Base-by-base conservation (phyloP, 306 rosid species). In the Vigna mungo region DNA sequence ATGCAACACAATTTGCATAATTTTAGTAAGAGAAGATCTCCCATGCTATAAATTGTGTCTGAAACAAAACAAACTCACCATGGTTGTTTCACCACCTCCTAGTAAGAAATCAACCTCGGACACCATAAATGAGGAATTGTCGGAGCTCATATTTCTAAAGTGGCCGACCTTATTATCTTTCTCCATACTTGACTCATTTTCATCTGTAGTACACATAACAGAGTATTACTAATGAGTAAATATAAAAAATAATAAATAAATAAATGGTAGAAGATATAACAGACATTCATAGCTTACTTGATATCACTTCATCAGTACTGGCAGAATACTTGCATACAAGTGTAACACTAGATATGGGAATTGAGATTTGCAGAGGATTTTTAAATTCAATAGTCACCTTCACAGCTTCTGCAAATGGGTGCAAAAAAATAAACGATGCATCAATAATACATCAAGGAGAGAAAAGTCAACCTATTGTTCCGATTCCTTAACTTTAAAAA, bases 351-450 rank as follows among this genome's bases (percentile, higher is more conserved):
- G 99, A 92, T 73, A 92, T 68, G 20, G 88, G 88, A 72, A 96
- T 80, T 21, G 96, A 77, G 74, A 96, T 92, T 87, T 92, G 97
- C 83, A 96, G 86, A 55, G 99, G 98, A 65, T 96, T 96, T 82
- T 68, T 88, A 30, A 96, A 89, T 85, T 89, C 93, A 12, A 95
- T 86, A 84, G 85, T 93, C 85, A 96, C 90, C 80, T 78, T 92
- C 83, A 96, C 94, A 12, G 86, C 90, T 82, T 96, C 99, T 96
- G 93, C 80, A 87, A 77, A 76, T 74, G 86, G 70, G 78, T 80
- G 66, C 77, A 69, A 65, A 76, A 51, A 65, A 48, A 56, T 51
- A 52, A 66, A 75, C 44, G 44, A n/a, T 59, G 74, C 80, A 75
- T 16, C 68, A 79, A 25, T 49, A 56, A 41, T 13, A 64, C 67